Evolutionary conservation across 352 stramenopile species (phyloP).

Genomic region (Phytophthora megakarya): DNA sequence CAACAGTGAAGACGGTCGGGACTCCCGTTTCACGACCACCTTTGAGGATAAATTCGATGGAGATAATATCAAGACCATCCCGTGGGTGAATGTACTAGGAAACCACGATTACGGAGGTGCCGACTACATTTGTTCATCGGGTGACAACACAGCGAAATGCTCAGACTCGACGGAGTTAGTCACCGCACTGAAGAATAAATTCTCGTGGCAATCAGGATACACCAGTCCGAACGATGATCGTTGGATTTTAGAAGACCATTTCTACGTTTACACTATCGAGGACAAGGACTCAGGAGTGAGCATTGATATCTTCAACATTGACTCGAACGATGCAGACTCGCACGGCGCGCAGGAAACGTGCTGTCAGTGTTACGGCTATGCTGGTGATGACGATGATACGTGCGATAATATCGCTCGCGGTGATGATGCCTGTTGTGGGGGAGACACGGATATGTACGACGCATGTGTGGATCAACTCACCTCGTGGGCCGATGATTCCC

Average conservation of each 20-base stretch:
- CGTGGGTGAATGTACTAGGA: conserved; percentile 69
- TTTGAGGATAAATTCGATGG: conserved; percentile 67
- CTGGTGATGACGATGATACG: conserved; percentile 41
- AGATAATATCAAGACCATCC: conserved; percentile 50
- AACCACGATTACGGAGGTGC: conserved; percentile 74
- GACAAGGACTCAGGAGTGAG: conserved; percentile 44
- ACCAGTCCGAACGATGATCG: conserved; percentile 59
- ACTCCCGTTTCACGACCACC: conserved; percentile 57
- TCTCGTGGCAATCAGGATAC: conserved; percentile 50
- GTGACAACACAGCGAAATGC: conserved; percentile 36
- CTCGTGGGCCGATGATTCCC: conserved; percentile 51
- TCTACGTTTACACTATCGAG: conserved; percentile 57
- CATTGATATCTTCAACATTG: conserved; percentile 68
- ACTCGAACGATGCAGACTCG: conserved; percentile 57
- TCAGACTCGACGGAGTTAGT: conserved; percentile 27
- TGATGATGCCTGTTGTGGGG: conserved; percentile 45
- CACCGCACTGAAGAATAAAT: conserved; percentile 45
- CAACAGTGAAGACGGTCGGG: conserved; percentile 43
- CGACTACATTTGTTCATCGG: conserved; percentile 57
- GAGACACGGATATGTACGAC: conserved; percentile 52
- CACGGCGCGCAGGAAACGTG: conserved; percentile 55
- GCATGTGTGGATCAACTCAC: conserved; percentile 45
- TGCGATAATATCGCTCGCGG: conserved; percentile 51
- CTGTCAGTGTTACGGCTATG: conserved; percentile 66
- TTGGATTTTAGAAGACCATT: conserved; percentile 59